A percentile compares a stretch with the other conserved stretches of the same genome.
phyloP scores from a whole-genome alignment of 2,329 filamentous ascomycete genomes.

The Ceratocystis lukuohia region DNA sequence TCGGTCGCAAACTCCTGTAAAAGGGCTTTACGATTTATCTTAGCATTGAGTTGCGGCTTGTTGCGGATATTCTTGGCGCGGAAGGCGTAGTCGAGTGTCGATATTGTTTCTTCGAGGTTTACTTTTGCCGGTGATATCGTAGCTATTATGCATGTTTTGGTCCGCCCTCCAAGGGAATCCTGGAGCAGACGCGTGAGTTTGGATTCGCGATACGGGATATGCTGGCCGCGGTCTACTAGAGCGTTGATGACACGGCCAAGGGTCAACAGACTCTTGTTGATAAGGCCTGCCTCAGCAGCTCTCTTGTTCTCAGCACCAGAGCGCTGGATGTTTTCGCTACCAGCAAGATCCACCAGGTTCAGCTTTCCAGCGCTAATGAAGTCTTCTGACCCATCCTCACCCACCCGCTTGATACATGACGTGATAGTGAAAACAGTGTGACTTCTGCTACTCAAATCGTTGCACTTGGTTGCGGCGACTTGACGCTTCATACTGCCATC shows the following conservation, averaged over 20 bases:
- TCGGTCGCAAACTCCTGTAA: slow-evolving; percentile 81
- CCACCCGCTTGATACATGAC: slow-evolving; percentile 69
- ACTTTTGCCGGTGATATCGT: slow-evolving; percentile 89
- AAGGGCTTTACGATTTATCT: slow-evolving; percentile 84
- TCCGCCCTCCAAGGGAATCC: slow-evolving; percentile 88
- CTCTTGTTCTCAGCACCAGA: slow-evolving; percentile 97
- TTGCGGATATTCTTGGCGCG: slow-evolving; percentile 97
- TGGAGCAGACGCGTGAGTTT: slow-evolving; percentile 90
- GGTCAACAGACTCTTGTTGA: slow-evolving; percentile 95
- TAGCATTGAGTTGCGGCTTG: slow-evolving; percentile 87
- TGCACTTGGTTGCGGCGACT: slow-evolving; percentile 99
- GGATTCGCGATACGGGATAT: slow-evolving; percentile 87
- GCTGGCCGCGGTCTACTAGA: slow-evolving; percentile 73
- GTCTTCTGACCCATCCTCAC: slow-evolving; percentile 75
- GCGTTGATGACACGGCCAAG: slow-evolving; percentile 95
- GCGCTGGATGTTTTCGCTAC: slow-evolving; percentile 93
- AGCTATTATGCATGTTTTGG: slow-evolving; percentile 97
- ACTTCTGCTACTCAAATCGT: slow-evolving; percentile 90
- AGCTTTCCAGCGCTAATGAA: slow-evolving; percentile 84
- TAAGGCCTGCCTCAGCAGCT: slow-evolving; percentile 85
- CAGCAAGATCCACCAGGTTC: slow-evolving; percentile 90
- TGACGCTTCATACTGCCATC: slow-evolving; percentile 85
- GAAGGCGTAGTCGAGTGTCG: slow-evolving; percentile 94
- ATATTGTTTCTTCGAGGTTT: slow-evolving; percentile 96
- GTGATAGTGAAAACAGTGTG: slow-evolving; percentile 97